Conservation (phyloP, 768 basidiomycete species). For the Serendipita sp. region DNA sequence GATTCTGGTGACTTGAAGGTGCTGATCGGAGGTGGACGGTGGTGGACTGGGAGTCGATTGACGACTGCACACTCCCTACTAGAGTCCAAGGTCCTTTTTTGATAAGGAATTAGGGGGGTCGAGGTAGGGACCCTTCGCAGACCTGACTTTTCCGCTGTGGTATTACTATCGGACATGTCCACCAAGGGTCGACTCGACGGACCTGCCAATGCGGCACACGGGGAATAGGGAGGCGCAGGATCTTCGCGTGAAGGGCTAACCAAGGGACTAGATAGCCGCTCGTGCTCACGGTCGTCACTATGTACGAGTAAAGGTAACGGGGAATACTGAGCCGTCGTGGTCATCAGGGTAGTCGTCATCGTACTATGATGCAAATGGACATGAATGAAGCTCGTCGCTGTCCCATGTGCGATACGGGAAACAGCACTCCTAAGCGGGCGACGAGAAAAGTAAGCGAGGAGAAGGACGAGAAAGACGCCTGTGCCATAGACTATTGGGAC, state of each 20-base stretch:
- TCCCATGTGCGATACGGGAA: neutral
- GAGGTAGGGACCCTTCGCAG: neutral
- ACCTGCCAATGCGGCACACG: neutral
- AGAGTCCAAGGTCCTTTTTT: neutral
- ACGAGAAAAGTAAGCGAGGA: neutral
- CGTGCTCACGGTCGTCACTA: neutral
- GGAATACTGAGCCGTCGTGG: neutral
- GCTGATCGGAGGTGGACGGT: neutral
- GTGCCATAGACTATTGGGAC: neutral
- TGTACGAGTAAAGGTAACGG: neutral
- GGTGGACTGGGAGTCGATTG: neutral
- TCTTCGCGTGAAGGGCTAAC: neutral
- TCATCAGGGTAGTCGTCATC: neutral
- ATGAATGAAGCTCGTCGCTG: neutral
- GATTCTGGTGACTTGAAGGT: neutral
- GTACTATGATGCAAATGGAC: neutral
- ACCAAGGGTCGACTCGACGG: too few relatives aligned
- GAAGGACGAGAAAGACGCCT: neutral
- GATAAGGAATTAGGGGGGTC: neutral
- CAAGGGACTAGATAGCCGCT: neutral
- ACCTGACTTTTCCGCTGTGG: neutral
- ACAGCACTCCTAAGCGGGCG: neutral
- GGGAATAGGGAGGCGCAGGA: slow-evolving; percentile 1
- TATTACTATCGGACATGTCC: too few relatives aligned
- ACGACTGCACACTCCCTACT: neutral